Conservation (phyloP, 352 stramenopile genomes). For the Phytophthora quininea region DNA sequence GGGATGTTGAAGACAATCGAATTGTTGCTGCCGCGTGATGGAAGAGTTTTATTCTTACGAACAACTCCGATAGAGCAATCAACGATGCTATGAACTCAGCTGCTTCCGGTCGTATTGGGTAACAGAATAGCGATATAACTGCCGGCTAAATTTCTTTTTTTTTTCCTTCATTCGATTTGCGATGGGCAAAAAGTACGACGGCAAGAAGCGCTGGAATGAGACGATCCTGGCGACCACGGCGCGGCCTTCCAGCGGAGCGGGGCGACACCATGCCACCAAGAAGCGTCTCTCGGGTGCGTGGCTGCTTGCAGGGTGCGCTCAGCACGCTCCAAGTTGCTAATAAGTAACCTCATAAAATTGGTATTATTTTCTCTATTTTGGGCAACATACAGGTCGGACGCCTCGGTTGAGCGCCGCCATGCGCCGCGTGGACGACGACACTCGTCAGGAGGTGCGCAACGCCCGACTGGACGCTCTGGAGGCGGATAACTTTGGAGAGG, state of each 20-base stretch:
- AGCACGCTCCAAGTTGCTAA: not conserved
- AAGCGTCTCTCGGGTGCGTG: constrained; percentile 70
- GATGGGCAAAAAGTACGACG: constrained; percentile 83
- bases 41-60: too few relatives aligned
- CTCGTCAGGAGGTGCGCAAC: constrained; percentile 81
- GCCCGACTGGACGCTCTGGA: constrained; percentile 88
- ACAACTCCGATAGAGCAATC: too few relatives aligned
- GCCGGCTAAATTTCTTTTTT: not conserved
- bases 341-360: constrained; percentile 1
- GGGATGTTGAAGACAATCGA: too few relatives aligned
- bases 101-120: too few relatives aligned
- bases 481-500: constrained; percentile 88
- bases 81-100: too few relatives aligned
- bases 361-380: constrained; percentile 5
- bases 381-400: constrained; percentile 53
- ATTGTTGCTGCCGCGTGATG: too few relatives aligned
- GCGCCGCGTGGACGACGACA: constrained; percentile 84
- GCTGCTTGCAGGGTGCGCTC: not conserved
- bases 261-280: constrained; percentile 32
- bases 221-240: constrained; percentile 66
- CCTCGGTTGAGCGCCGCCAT: constrained; percentile 84
- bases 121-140: too few relatives aligned
- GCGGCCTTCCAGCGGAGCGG: constrained; percentile 4
- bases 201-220: constrained; percentile 88
- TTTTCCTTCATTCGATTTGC: not conserved